Conservation (phyloP, 768 basidiomycete genomes). For the Candolleomyces efflorescens region DNA sequence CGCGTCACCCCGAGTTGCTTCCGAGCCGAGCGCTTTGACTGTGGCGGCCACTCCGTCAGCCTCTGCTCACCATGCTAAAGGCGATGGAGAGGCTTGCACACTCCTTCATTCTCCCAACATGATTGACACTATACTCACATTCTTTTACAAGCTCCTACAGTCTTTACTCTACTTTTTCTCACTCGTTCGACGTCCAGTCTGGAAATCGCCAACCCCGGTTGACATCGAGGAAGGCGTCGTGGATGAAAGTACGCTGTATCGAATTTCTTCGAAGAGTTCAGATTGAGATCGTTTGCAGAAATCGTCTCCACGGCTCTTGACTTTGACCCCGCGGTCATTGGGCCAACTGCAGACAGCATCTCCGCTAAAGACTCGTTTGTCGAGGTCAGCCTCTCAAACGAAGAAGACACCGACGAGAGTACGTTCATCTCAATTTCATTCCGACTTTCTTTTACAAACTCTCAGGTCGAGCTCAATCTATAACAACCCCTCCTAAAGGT, state of each 20-base stretch:
- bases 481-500: background rate
- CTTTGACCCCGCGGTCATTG: background rate
- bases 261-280: background rate
- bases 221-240: slow-evolving; percentile 3
- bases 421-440: too few species aligned
- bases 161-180: slow-evolving; percentile 1
- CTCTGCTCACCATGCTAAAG: background rate
- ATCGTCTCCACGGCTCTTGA: too few species aligned
- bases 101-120: background rate
- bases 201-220: background rate
- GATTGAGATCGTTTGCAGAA: background rate
- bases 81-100: background rate
- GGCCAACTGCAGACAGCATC: background rate
- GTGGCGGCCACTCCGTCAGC: background rate
- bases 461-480: too few species aligned
- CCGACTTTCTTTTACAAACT: background rate
- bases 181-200: background rate
- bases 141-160: background rate
- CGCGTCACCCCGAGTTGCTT: too few species aligned
- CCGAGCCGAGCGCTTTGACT: too few species aligned
- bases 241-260: background rate
- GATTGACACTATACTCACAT: slow-evolving; percentile 1
- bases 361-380: background rate
- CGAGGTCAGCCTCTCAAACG: slow-evolving; percentile 4
- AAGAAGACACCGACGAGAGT: background rate